Evolutionary conservation across 1,284 basidiomycete genomes (phyloP).

Genomic region (Entoloma clypeatum): DNA sequence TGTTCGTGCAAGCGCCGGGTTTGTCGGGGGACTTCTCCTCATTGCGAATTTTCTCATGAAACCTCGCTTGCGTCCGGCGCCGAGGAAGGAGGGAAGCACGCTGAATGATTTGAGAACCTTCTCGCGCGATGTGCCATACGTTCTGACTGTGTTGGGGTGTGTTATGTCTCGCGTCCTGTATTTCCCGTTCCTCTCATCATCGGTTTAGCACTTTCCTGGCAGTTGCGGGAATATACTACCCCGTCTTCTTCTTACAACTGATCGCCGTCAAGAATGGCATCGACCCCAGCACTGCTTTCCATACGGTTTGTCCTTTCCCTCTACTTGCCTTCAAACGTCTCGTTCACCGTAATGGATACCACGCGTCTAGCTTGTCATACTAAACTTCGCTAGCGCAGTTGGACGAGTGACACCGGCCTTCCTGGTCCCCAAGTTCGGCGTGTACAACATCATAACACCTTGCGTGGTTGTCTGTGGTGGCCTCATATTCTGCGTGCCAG

Average conservation of each 20-base stretch:
- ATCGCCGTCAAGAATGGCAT: constrained; percentile 38
- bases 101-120: constrained; percentile 10
- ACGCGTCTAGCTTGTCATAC: constrained; percentile 41
- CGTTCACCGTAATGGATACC: background rate
- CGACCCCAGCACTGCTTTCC: constrained; percentile 35
- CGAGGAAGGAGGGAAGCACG: constrained; percentile 16
- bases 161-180: no score
- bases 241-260: constrained; percentile 42
- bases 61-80: constrained; percentile 16
- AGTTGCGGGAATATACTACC: constrained; percentile 37
- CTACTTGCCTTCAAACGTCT: constrained; percentile 1
- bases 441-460: constrained; percentile 38
- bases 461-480: constrained; percentile 29
- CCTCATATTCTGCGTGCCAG: constrained; percentile 41
- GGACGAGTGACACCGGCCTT: constrained; percentile 36
- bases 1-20: constrained; percentile 37
- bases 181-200: background rate
- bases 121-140: no score
- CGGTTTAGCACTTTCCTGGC: constrained; percentile 28
- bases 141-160: no score
- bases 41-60: constrained; percentile 37
- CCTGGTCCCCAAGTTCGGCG: constrained; percentile 34
- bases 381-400: constrained; percentile 40
- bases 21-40: constrained; percentile 32
- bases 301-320: constrained; percentile 20